These are phyloP conservation scores for Rubia yunnanensis DNA, from an alignment of 257 asterid species.

Conservation along the genomic window DNA sequence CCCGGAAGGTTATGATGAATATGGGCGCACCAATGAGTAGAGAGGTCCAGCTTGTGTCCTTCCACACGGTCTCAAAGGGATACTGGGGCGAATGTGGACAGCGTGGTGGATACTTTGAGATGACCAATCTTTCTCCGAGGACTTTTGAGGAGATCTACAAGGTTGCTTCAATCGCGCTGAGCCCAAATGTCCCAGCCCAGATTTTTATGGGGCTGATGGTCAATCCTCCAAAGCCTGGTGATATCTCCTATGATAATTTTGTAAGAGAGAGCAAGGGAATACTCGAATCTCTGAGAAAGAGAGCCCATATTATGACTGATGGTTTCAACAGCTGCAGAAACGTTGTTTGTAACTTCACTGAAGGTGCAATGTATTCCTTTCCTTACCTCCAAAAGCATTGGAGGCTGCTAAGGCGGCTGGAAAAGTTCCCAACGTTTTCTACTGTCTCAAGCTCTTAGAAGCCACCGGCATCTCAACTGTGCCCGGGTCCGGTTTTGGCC, in stretches of 20 bases:
- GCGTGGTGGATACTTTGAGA: slow-evolving; percentile 98
- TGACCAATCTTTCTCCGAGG: slow-evolving; percentile 88
- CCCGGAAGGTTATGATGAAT: slow-evolving; percentile 85
- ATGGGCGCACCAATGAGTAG: slow-evolving; percentile 86
- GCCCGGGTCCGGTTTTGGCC: slow-evolving; percentile 99
- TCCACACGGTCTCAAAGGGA: slow-evolving; percentile 96
- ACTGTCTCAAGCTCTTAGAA: slow-evolving; percentile 91
- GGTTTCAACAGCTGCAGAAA: slow-evolving; percentile 99
- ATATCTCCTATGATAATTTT: slow-evolving; percentile 77
- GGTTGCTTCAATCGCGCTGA: slow-evolving; percentile 86
- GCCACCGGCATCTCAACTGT: slow-evolving; percentile 98
- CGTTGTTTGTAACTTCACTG: slow-evolving; percentile 92
- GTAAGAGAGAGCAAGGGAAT: slow-evolving; percentile 83
- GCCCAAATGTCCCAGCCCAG: slow-evolving; percentile 98
- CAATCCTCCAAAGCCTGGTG: slow-evolving; percentile 88
- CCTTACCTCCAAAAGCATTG: slow-evolving; percentile 86
- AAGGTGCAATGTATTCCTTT: slow-evolving; percentile 99
- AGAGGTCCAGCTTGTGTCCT: slow-evolving; percentile 80
- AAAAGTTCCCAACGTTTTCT: slow-evolving; percentile 83
- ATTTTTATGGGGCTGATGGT: slow-evolving; percentile 93
- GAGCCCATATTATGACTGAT: slow-evolving; percentile 92
- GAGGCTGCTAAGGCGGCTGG: slow-evolving; percentile 84
- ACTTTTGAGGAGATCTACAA: slow-evolving; percentile 95
- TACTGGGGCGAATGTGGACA: slow-evolving; percentile 99
- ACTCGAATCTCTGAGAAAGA: slow-evolving; percentile 80